These are phyloP conservation scores for Hemisphaericaspora xylofermentans DNA, from an alignment of 1,139 yeast genomes.

Conservation along the genomic window DNA sequence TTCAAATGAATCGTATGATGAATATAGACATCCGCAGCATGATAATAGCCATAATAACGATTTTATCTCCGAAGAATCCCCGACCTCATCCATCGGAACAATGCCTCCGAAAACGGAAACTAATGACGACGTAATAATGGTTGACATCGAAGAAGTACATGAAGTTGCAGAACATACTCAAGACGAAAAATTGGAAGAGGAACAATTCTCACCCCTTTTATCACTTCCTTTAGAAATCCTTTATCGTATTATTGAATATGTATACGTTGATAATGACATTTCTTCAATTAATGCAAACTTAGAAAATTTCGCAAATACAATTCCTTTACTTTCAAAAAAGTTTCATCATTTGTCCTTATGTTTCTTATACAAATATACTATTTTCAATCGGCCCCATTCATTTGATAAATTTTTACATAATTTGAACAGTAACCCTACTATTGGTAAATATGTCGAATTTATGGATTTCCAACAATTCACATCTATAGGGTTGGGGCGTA, in stretches of 20 bases:
- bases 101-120: neutral
- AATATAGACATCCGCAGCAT: neutral
- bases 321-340: conserved; percentile 37
- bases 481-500: conserved; percentile 85
- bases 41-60: neutral
- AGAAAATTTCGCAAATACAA: conserved; percentile 42
- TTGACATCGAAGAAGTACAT: neutral
- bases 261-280: conserved; percentile 39
- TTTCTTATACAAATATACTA: conserved; percentile 63
- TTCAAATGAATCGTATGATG: conserved; percentile 7
- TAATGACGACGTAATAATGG: neutral
- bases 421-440: conserved; percentile 46
- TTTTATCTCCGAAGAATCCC: neutral
- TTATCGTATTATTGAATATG: conserved; percentile 43
- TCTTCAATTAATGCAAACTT: conserved; percentile 42
- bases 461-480: conserved; percentile 89
- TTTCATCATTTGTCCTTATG: conserved; percentile 34
- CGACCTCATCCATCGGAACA: conserved; percentile 4
- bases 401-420: conserved; percentile 71
- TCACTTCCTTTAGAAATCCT: conserved; percentile 44
- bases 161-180: conserved; percentile 2
- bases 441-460: conserved; percentile 69
- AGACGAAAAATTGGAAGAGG: conserved; percentile 5
- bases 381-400: conserved; percentile 78
- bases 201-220: conserved; percentile 16